Evolutionary conservation across 164 flowering plant genomes (phyloP).

Genomic region (Umbellularia californica): DNA sequence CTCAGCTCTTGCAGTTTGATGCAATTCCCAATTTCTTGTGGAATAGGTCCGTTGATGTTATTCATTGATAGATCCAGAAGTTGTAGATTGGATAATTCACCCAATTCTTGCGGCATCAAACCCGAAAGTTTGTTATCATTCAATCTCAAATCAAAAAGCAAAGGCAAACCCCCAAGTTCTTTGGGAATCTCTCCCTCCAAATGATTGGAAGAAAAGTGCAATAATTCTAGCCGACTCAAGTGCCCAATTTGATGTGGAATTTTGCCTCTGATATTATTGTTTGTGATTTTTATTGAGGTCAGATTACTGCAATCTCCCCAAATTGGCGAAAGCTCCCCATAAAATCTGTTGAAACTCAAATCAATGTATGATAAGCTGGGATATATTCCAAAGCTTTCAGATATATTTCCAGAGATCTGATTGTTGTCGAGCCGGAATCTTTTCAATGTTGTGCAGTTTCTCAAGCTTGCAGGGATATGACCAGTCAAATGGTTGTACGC

Average conservation of each 20-base stretch:
- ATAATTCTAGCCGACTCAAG: background rate
- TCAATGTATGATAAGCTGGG: background rate
- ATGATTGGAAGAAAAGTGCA: background rate
- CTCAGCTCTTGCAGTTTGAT: background rate
- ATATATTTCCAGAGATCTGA: constrained; percentile 3
- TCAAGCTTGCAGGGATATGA: background rate
- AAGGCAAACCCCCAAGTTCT: background rate
- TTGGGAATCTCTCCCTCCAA: constrained; percentile 3
- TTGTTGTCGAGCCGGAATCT: background rate
- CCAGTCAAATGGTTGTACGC: background rate
- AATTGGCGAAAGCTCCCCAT: background rate
- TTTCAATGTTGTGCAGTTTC: background rate
- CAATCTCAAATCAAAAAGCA: background rate
- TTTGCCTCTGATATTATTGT: background rate
- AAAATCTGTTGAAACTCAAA: constrained; percentile 1
- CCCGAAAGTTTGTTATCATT: background rate
- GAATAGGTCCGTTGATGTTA: background rate
- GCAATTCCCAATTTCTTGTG: background rate
- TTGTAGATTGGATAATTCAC: background rate
- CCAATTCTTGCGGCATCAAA: background rate
- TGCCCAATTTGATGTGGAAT: background rate
- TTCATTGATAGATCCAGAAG: background rate
- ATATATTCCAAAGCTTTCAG: background rate
- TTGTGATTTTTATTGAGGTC: background rate
- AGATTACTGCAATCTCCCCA: background rate